These are phyloP conservation scores for Mycothermus thermophilus DNA, from an alignment of 495 filamentous ascomycete genomes.

Conservation along the genomic window DNA sequence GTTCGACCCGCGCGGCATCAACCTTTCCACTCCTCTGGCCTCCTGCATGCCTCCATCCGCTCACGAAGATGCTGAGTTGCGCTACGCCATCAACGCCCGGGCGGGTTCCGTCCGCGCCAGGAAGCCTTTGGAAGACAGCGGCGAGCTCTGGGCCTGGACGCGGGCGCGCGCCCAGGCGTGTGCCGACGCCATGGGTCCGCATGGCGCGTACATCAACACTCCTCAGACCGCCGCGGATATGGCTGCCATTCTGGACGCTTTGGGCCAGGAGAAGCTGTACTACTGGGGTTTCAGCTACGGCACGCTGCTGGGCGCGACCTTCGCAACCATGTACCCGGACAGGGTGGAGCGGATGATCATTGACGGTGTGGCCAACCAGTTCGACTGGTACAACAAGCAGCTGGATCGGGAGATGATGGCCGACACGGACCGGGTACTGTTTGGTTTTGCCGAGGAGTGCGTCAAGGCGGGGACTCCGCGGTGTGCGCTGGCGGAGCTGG, in stretches of 20 bases:
- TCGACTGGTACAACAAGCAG: constrained; percentile 22
- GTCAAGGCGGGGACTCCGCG: constrained; percentile 21
- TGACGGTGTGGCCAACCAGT: constrained; percentile 30
- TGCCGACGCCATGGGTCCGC: constrained; percentile 28
- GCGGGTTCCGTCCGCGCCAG: constrained; percentile 16
- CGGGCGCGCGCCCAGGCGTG: constrained; percentile 26
- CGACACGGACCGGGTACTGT: constrained; percentile 25
- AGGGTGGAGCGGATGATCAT: constrained; percentile 27
- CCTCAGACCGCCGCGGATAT: constrained; percentile 38
- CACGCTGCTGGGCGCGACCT: constrained; percentile 45
- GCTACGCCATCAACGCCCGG: too few species aligned
- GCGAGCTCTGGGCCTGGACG: constrained; percentile 28
- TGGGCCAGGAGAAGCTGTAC: constrained; percentile 30
- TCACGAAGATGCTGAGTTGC: constrained; percentile 20
- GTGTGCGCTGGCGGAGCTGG: constrained; percentile 23
- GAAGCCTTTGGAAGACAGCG: constrained; percentile 20
- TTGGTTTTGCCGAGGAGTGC: constrained; percentile 32
- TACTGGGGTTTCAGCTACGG: constrained; percentile 59
- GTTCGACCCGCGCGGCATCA: constrained; percentile 35
- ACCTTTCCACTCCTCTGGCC: constrained; percentile 23
- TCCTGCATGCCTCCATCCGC: too few species aligned
- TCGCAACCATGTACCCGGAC: constrained; percentile 31
- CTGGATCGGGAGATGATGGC: constrained; percentile 16
- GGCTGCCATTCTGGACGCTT: constrained; percentile 33
- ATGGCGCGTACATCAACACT: constrained; percentile 30